Evolutionary conservation across 495 filamentous ascomycete species (phyloP), one percentile per base, ranked within the genome.

Genomic region (Penicillium roqueforti): DNA sequence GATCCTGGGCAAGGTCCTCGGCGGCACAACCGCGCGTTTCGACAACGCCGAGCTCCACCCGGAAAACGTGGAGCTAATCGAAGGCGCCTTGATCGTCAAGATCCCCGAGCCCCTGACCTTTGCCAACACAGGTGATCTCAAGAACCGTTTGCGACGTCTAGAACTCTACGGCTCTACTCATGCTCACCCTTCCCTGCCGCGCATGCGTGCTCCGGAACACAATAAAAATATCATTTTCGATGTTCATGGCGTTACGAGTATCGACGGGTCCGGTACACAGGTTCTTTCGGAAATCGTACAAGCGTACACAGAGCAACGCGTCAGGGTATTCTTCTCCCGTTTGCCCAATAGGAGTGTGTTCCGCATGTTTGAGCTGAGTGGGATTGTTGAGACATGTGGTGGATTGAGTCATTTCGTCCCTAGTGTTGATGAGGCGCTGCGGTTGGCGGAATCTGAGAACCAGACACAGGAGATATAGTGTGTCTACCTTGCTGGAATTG

Each of bases 81-180:
- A 96, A 61, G 90, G 92, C 11, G 92, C 89, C 53, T 69, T 98
- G 31, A 95, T 98, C 56, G 91, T 97, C 46, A 97, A 96, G 70
- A 96, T 98, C 59, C 93, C 93, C 0, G 95, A 97, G 61, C 92
- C 92, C 0, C 76, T 98, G 37, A 97, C 95, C 0, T 98, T 98
- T 60, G 92, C 93, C 48, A 98, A 98, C 64, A 97, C 95, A 1
- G 95, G 95, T 18, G 88, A 93, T 50, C 75, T 98, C 19, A 95
- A 92, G 73, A 86, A 83, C 51, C 77, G 95, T 7, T 78, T 98
- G 5, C 77, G 88, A 14, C 76, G 95, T 11, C 72, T 98, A 6
- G 93, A 97, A 68, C 76, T 88, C 20, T 96, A 97, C 61, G 93
- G 93, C 11, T 89, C 89, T 0, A 83, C 70, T n/a, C 73, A 75